These are phyloP conservation scores for Fraxinus americana DNA, from an alignment of 257 asterid genomes.

Conservation along the genomic window DNA sequence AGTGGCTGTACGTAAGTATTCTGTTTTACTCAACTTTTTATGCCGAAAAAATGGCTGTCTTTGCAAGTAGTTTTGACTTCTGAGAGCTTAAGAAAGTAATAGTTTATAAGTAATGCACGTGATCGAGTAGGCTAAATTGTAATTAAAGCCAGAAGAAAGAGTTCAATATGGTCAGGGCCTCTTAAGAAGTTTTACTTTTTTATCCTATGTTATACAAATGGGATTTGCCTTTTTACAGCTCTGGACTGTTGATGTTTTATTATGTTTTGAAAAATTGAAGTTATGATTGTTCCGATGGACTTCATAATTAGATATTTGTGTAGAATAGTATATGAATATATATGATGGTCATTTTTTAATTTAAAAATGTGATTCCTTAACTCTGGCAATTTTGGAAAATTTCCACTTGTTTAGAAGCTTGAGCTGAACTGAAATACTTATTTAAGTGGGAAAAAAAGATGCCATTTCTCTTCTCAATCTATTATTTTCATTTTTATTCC, in stretches of 20 bases:
- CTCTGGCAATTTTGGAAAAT: neutral
- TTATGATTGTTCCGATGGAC: neutral
- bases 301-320: neutral
- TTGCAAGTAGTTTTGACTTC: neutral
- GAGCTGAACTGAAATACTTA: neutral
- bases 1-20: conserved; percentile 88
- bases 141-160: neutral
- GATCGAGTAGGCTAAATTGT: neutral
- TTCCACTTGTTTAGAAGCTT: neutral
- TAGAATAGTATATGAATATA: neutral
- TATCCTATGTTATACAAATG: neutral
- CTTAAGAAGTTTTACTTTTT: neutral
- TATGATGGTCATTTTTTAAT: neutral
- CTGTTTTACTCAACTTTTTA: neutral
- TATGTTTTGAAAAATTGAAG: neutral
- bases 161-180: neutral
- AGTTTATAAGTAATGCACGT: neutral
- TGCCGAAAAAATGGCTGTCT: neutral
- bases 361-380: neutral
- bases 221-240: neutral
- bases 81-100: conserved; percentile 3
- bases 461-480: neutral
- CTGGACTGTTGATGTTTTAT: neutral
- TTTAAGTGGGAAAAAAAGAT: neutral
- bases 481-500: neutral